A percentile compares a stretch with the other conserved stretches of the same genome.
These are phyloP conservation scores for Xylaria palmicola DNA, from an alignment of 495 filamentous ascomycete genomes.

Conservation along the genomic window DNA sequence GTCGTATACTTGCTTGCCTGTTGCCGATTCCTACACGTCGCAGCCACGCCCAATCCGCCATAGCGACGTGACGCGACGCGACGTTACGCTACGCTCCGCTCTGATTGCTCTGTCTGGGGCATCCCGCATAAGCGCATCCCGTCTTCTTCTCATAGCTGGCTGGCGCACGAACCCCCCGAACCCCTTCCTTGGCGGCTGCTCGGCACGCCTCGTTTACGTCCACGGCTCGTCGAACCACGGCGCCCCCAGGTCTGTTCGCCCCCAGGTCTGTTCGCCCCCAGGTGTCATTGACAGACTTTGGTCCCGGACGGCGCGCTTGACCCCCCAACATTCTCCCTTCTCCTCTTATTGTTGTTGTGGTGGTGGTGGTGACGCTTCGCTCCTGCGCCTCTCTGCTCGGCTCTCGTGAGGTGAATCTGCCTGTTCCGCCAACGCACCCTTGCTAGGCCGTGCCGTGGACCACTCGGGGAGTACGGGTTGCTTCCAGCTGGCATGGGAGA, in stretches of 20 bases:
- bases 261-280: background rate
- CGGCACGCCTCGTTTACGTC: slow-evolving; percentile 7
- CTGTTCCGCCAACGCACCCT: slow-evolving; percentile 19
- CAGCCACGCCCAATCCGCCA: background rate
- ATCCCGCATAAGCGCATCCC: slow-evolving; percentile 18
- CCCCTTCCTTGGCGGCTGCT: slow-evolving; percentile 9
- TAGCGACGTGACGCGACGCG: background rate
- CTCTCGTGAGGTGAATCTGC: slow-evolving; percentile 7
- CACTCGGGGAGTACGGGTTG: slow-evolving; percentile 26
- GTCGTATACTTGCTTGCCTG: too few species aligned
- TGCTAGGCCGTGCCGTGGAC: slow-evolving; percentile 20
- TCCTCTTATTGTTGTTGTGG: background rate
- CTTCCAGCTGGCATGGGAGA: slow-evolving; percentile 16
- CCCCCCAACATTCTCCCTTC: background rate
- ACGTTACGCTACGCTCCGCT: background rate
- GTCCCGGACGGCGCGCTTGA: background rate
- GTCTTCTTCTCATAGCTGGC: background rate
- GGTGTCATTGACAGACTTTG: background rate
- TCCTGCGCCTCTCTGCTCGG: background rate
- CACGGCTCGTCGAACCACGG: background rate
- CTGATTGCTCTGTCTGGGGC: slow-evolving; percentile 15
- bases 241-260: background rate
- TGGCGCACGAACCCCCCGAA: slow-evolving; percentile 1
- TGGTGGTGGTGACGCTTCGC: background rate
- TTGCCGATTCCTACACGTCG: background rate